Conservation (phyloP, 257 asterid species). For the Plantago ovata region DNA sequence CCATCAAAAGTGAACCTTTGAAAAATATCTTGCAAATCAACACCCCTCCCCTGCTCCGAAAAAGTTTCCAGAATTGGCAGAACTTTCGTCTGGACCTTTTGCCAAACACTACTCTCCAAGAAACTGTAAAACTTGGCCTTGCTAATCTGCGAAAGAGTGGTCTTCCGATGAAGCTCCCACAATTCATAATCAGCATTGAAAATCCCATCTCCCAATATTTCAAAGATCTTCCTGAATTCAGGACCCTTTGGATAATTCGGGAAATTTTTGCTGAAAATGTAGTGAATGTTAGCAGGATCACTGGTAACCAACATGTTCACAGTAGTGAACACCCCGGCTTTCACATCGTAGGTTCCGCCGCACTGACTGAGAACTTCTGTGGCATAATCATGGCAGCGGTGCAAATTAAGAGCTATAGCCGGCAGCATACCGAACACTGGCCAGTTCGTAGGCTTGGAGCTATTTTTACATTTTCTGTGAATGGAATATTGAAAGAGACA, state of each 20-base stretch:
- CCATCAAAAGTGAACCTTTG: conserved; percentile 36
- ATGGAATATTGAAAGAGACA: conserved; percentile 2
- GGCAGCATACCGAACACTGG: conserved; percentile 48
- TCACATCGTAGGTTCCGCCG: conserved; percentile 29
- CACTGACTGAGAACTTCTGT: conserved; percentile 25
- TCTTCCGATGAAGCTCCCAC: conserved; percentile 42
- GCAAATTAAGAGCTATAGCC: conserved; percentile 21
- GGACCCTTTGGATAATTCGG: conserved; percentile 45
- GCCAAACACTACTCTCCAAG: conserved; percentile 22
- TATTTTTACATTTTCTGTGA: conserved; percentile 3
- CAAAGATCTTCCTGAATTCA: conserved; percentile 34
- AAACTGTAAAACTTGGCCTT: conserved; percentile 13
- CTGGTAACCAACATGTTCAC: conserved; percentile 35
- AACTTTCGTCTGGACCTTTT: conserved; percentile 33
- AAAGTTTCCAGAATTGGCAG: conserved; percentile 34
- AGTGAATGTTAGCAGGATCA: conserved; percentile 48
- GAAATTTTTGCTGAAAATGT: conserved; percentile 42
- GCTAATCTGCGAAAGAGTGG: conserved; percentile 19
- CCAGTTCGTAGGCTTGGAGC: conserved; percentile 35
- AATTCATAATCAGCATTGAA: conserved; percentile 40
- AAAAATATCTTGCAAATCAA: conserved; percentile 44
- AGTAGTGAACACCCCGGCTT: conserved; percentile 35
- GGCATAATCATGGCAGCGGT: conserved; percentile 23
- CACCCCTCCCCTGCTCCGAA: not conserved
- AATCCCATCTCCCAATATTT: conserved; percentile 43